Evolutionary conservation across 169 alveolate genomes (phyloP), one percentile per base, ranked within the genome.

Genomic region (Fabrea salina): DNA sequence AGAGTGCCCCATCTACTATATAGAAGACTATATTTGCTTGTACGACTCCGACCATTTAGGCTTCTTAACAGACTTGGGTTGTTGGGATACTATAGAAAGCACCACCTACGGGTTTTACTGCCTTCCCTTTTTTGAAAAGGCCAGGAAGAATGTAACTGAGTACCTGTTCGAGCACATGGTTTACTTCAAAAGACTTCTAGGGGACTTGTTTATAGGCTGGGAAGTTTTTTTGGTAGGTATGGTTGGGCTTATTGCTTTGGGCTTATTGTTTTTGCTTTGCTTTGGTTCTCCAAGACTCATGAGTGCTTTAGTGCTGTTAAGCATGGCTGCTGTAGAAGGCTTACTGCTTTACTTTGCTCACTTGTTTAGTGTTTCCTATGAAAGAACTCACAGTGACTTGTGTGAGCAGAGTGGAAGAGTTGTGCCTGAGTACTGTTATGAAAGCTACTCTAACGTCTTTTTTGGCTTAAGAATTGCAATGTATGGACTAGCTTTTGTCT

Each of bases 21-120:
- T 68, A 16, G 25, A 32, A 6, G 80, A 50, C 16, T 44, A 72
- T 32, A 16, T 49, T 49, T 72, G 80, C 41, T 8, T 72, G 8
- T 72, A 72, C 51, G 54, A 72, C 54, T 33, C 40, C 11, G 80
- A 72, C 51, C 80, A 72, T 51, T 11, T 7, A 8, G 51, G 71
- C 19, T 70, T 72, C 8, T 44, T 8, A 32, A 13, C 16, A 7
- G 80, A 72, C 70, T 51, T 35, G 54, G 54, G 30, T 32, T 72
- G 80, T 35, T 51, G 47, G 58, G 71, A 51, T 72, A 44, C 67
- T 27, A 19, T 72, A n/a, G 39, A 19, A 8, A 25, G 54, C 13
- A 72, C 70, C 8, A 11, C 11, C 11, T 50, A 50, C 35, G 80
- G 80, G n/a, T 27, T 16, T 16, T 72, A 72, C 51, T 72, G 80